Conservation (phyloP, 2,329 filamentous ascomycete genomes). For the Microsporum canis region DNA sequence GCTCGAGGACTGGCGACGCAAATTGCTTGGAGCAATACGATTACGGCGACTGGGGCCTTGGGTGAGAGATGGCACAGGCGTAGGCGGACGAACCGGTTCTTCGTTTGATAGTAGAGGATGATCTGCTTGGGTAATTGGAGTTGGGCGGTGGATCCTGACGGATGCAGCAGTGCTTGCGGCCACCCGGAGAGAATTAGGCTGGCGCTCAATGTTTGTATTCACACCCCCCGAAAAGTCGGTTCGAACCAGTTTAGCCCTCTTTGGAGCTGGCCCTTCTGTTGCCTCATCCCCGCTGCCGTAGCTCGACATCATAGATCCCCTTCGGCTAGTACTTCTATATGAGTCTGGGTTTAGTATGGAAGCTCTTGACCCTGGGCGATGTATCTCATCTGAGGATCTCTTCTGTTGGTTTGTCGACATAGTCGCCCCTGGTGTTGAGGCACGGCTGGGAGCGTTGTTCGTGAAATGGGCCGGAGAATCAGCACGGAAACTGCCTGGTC, state of each 20-base stretch:
- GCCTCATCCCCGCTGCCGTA: slow-evolving; percentile 64
- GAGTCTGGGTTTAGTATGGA: slow-evolving; percentile 38
- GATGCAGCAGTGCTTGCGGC: slow-evolving; percentile 83
- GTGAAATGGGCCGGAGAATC: slow-evolving; percentile 31
- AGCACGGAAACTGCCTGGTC: slow-evolving; percentile 24
- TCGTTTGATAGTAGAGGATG: slow-evolving; percentile 24
- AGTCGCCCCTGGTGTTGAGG: slow-evolving; percentile 27
- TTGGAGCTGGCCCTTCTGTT: slow-evolving; percentile 51
- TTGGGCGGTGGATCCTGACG: slow-evolving; percentile 69
- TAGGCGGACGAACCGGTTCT: slow-evolving; percentile 38
- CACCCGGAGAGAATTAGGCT: slow-evolving; percentile 72
- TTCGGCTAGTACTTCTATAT: slow-evolving; percentile 21
- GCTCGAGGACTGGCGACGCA: slow-evolving; percentile 53
- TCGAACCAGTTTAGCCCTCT: slow-evolving; percentile 67
- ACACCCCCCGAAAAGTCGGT: slow-evolving; percentile 59
- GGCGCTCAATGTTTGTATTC: slow-evolving; percentile 55
- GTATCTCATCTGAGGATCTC: slow-evolving; percentile 34
- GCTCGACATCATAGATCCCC: slow-evolving; percentile 39
- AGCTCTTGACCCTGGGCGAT: slow-evolving; percentile 50
- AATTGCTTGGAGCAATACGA: slow-evolving; percentile 36
- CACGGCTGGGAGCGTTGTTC: slow-evolving; percentile 25
- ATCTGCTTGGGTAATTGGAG: slow-evolving; percentile 37
- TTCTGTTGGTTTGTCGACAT: slow-evolving; percentile 18
- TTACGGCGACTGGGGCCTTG: slow-evolving; percentile 18
- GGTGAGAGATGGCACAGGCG: slow-evolving; percentile 30